Evolutionary conservation across 495 filamentous ascomycete species (phyloP).

Genomic region (Neurospora tetrasperma): DNA sequence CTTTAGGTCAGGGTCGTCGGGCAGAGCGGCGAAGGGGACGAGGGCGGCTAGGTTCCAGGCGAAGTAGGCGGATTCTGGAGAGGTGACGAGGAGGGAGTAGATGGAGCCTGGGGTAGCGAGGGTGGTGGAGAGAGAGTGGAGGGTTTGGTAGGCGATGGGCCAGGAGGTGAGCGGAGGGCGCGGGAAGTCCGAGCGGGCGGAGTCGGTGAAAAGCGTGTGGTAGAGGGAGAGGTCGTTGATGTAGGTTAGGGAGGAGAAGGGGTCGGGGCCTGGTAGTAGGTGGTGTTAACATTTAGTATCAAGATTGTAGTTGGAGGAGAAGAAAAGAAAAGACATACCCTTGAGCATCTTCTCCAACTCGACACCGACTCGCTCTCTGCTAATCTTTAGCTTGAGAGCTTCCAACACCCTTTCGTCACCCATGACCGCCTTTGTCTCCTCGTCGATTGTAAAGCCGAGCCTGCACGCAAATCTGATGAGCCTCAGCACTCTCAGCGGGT

Average conservation of each 20-base stretch:
- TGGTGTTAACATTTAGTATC: background rate
- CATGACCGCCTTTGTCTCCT: conserved; percentile 62
- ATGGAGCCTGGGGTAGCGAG: conserved; percentile 36
- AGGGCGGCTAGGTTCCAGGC: conserved; percentile 70
- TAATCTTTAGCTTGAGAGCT: conserved; percentile 81
- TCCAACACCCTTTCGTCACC: conserved; percentile 57
- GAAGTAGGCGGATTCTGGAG: conserved; percentile 49
- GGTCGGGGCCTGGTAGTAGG: conserved; percentile 48
- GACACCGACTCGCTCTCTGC: conserved; percentile 70
- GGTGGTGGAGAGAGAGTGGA: conserved; percentile 35
- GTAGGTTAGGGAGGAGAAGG: conserved; percentile 54
- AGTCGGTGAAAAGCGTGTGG: conserved; percentile 68
- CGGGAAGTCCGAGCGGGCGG: conserved; percentile 30
- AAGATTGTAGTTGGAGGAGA: background rate
- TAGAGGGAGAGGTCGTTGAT: conserved; percentile 70
- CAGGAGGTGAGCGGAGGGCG: conserved; percentile 34
- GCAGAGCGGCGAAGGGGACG: conserved; percentile 61
- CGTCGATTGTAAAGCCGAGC: conserved; percentile 66
- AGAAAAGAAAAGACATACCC: conserved; percentile 34
- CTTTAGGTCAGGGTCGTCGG: conserved; percentile 29
- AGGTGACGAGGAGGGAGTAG: conserved; percentile 45
- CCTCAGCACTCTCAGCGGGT: conserved; percentile 82
- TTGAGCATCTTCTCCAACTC: conserved; percentile 88
- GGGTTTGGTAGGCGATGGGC: conserved; percentile 40
- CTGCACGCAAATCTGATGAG: conserved; percentile 84